Evolutionary conservation across 371 early-diverging fungal species (phyloP), one percentile per base, ranked within the genome.

Genomic region (Thermomucor indicae-seudaticae): DNA sequence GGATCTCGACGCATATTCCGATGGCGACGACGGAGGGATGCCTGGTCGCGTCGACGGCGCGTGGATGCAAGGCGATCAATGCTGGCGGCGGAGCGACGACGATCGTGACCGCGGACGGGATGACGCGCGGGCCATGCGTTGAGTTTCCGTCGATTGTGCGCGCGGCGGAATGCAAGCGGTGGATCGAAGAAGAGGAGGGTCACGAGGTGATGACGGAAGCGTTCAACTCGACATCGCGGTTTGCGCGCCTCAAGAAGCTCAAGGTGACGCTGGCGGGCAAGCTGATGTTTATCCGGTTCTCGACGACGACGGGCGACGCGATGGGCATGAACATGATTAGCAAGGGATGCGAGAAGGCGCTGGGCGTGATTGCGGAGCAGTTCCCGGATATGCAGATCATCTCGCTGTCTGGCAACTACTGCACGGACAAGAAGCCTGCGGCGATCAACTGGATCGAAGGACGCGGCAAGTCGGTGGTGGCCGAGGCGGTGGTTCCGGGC

Each of bases 281-380:
- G 25, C 59, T 91, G 39, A 72, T 89, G 4, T 96, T 75, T 48
- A 80, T 93, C 45, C 85, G 96, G 16, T 96, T 96, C 70, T 66
- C 84, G 4, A 94, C 96, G 0, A 80, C 85, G 1, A 96, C 97
- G 0, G 97, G 97, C 32, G 97, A 97, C 64, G 97, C 97, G 2
- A 97, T 97, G 97, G 97, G 97, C 17, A 97, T 97, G 97, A 97
- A 97, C 72, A 97, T 97, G 97, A 95, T 96, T 42, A 94, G 95
- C 29, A 97, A 97, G 67, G 96, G 96, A 17, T 88, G 89, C 57
- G 92, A 93, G 68, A 80, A 84, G 53, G 78, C 90, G 0, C 58
- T 91, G 38, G 65, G 70, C 38, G 70, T 72, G 1, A 70, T 93
- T 42, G 50, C 65, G 17, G 78, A 81, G n/a, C 51, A 60, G 10